These are phyloP conservation scores for Ambrosiella cleistominuta DNA, from an alignment of 2,329 filamentous ascomycete genomes.

Conservation along the genomic window DNA sequence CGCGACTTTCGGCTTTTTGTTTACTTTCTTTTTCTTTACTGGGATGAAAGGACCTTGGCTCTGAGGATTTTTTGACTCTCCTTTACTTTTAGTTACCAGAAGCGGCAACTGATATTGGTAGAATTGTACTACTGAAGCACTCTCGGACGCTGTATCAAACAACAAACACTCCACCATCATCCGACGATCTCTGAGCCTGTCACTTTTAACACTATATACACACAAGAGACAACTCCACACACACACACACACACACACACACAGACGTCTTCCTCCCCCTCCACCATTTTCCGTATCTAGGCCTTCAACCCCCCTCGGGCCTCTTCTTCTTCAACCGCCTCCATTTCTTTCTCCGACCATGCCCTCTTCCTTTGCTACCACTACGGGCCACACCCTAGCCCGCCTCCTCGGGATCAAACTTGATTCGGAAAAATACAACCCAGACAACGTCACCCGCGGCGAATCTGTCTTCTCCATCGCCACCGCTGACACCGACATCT, in stretches of 20 bases:
- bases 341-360: not conserved
- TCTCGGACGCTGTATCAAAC: too few species aligned
- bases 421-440: constrained; percentile 30
- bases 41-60: too few species aligned
- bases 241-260: not conserved
- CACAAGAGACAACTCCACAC: not conserved
- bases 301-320: not conserved
- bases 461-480: constrained; percentile 63
- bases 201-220: not conserved
- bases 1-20: too few species aligned
- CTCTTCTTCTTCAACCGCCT: not conserved
- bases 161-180: too few species aligned
- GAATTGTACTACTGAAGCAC: too few species aligned
- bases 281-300: not conserved
- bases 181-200: too few species aligned
- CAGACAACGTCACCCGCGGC: constrained; percentile 51
- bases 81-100: too few species aligned
- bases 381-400: constrained; percentile 52
- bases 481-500: constrained; percentile 48
- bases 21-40: too few species aligned
- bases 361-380: not conserved
- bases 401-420: constrained; percentile 72
- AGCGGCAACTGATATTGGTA: too few species aligned
- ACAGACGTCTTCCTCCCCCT: not conserved
- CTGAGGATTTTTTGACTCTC: too few species aligned